These are phyloP conservation scores for Parasarocladium wereldwijsianum DNA, from an alignment of 2,329 filamentous ascomycete genomes.

Conservation along the genomic window DNA sequence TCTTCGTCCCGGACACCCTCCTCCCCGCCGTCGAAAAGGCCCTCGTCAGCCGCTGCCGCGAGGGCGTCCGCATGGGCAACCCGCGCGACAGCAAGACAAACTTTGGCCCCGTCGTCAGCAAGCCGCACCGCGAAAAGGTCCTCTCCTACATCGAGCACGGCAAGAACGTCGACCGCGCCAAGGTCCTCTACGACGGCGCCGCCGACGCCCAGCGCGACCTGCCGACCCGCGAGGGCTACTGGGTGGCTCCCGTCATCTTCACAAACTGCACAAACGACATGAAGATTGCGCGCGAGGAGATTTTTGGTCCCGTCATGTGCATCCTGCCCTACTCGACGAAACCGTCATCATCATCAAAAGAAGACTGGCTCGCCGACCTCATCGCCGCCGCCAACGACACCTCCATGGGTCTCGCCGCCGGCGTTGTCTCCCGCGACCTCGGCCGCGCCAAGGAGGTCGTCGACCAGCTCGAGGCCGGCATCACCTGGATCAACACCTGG, in stretches of 20 bases:
- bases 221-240: constrained; percentile 51
- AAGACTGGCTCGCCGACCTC: constrained; percentile 45
- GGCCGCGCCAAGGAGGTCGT: constrained; percentile 60
- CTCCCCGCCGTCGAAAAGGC: constrained; percentile 53
- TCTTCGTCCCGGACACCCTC: constrained; percentile 59
- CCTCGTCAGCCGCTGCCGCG: constrained; percentile 34
- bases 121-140: constrained; percentile 63
- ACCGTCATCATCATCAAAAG: constrained; percentile 10
- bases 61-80: constrained; percentile 64
- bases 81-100: constrained; percentile 61
- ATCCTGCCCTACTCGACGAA: constrained; percentile 55
- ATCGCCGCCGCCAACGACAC: constrained; percentile 63
- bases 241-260: constrained; percentile 74
- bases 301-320: constrained; percentile 78
- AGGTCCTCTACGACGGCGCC: constrained; percentile 55
- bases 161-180: constrained; percentile 57
- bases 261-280: constrained; percentile 74
- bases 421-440: constrained; percentile 67
- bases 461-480: constrained; percentile 61
- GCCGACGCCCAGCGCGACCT: constrained; percentile 37
- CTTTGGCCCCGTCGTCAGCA: constrained; percentile 70
- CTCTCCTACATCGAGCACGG: constrained; percentile 63
- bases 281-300: constrained; percentile 69
- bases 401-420: constrained; percentile 64
- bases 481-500: constrained; percentile 90